Evolutionary conservation across 2,329 filamentous ascomycete genomes (phyloP), one percentile per base, ranked within the genome.

Genomic region (Epichloe aotearoae): DNA sequence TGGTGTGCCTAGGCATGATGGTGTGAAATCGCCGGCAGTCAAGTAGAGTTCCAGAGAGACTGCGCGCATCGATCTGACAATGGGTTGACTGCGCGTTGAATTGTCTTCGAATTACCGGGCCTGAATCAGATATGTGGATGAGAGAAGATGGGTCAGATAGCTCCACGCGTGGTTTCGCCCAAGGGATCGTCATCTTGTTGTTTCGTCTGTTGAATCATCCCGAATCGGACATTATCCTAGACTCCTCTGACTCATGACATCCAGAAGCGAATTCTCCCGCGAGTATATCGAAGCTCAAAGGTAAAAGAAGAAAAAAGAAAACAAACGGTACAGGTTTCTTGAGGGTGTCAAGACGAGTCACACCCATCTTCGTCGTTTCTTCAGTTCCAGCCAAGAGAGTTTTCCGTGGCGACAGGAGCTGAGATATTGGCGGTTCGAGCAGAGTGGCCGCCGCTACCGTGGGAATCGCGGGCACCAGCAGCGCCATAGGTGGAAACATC

Each of bases 341-440:
- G 43, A 30, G 36, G 7, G 23, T 44, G 15, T 45, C 36, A 52
- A 47, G 26, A 36, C 6, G 37, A 17, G 23, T 20, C n/a, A 17
- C 37, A 17, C 17, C 10, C 23, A 26, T 26, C 40, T 49, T 39
- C 46, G 38, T 53, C 20, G n/a, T 30, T 33, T 49, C 36, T 56
- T 66, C 57, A 96, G 73, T 94, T 95, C 90, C 90, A 96, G 61
- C 90, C 90, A 57, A 96, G 79, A 48, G 88, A 95, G 76, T 96
- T 96, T 73, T 94, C 89, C 3, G 89, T 85, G 67, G 90, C 90
- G 56, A 95, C 86, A 3, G 90, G 90, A 36, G 88, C 87, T 54
- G 87, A 94, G 65, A 96, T 95, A 68, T 84, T 74, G 42, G 76
- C 75, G 3, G 76, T 79, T 46, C 77, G 73, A 20, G 68, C 75